phyloP scores from a whole-genome alignment of 2,329 filamentous ascomycete genomes.

The Epichloe aotearoae region DNA sequence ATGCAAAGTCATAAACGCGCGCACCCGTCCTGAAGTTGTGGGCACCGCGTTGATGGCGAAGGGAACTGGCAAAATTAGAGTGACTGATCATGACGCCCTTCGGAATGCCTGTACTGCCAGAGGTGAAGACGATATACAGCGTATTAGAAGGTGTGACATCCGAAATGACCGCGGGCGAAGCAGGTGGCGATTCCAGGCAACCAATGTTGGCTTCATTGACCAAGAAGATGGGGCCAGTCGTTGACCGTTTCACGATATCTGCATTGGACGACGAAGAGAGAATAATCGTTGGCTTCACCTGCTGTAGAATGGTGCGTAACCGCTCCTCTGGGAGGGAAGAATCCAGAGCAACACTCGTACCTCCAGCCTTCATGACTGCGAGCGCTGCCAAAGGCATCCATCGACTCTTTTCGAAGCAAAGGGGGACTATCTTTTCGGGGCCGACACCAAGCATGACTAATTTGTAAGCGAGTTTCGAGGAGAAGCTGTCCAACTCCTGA shows the following conservation, averaged over 20 bases:
- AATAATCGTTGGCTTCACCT: constrained; percentile 3
- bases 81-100: constrained; percentile 10
- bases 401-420: constrained; percentile 16
- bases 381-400: constrained; percentile 13
- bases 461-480: constrained; percentile 7
- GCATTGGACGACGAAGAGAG: constrained; percentile 3
- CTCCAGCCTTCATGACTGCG: constrained; percentile 16
- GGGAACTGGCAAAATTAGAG: constrained; percentile 2
- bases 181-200: not conserved
- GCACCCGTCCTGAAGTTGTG: not conserved
- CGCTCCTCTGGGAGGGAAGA: constrained; percentile 10
- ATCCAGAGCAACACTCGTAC: constrained; percentile 15
- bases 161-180: not conserved
- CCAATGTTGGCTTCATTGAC: not conserved
- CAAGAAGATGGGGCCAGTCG: not conserved
- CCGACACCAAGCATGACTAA: constrained; percentile 3
- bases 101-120: constrained; percentile 11
- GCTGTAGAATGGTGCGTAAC: constrained; percentile 6
- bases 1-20: constrained; percentile 6
- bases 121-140: constrained; percentile 8
- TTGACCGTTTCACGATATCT: not conserved
- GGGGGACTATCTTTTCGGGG: constrained; percentile 8
- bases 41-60: not conserved
- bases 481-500: constrained; percentile 15
- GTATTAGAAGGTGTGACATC: not conserved